phyloP scores from a whole-genome alignment of 108 stramenopile species.

The Cylindrotheca fusiformis region DNA sequence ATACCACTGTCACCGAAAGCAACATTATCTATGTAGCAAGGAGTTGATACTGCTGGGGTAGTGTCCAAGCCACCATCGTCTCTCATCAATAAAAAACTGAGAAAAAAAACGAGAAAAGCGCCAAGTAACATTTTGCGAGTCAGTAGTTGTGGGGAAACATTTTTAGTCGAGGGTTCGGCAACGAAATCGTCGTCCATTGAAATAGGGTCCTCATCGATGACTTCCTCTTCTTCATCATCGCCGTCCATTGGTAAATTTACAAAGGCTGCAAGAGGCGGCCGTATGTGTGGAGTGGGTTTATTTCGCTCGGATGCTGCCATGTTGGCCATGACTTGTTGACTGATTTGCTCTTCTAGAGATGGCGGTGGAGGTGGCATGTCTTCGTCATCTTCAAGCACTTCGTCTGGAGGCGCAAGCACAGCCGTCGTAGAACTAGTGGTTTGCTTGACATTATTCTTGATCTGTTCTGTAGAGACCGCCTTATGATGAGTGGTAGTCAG shows the following conservation, averaged over 20 bases:
- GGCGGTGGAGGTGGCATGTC: constrained; percentile 9
- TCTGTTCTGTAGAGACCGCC: no score
- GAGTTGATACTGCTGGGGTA: neutral
- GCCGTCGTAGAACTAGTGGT: neutral
- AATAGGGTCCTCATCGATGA: neutral
- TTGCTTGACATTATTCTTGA: no score
- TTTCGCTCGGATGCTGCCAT: constrained; percentile 1
- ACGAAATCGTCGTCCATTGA: constrained; percentile 1
- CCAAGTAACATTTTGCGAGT: neutral
- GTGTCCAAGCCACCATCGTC: neutral
- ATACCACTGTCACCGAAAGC: neutral
- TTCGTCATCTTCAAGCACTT: constrained; percentile 2
- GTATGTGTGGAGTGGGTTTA: constrained; percentile 8
- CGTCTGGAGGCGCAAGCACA: neutral
- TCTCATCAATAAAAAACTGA: neutral
- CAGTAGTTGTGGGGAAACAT: no score
- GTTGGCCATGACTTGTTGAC: constrained; percentile 19
- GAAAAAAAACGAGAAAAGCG: neutral
- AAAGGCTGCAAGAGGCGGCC: constrained; percentile 10
- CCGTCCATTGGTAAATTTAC: neutral
- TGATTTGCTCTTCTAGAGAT: constrained; percentile 16
- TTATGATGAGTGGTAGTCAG: no score
- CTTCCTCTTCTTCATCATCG: constrained; percentile 14
- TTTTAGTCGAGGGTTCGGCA: neutral
- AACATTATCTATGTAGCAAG: neutral